Percentiles rank a stretch among this genome's conserved stretches.
Conservation (phyloP, 2,329 filamentous ascomycete species). For the Gnomoniopsis smithogilvyi region DNA sequence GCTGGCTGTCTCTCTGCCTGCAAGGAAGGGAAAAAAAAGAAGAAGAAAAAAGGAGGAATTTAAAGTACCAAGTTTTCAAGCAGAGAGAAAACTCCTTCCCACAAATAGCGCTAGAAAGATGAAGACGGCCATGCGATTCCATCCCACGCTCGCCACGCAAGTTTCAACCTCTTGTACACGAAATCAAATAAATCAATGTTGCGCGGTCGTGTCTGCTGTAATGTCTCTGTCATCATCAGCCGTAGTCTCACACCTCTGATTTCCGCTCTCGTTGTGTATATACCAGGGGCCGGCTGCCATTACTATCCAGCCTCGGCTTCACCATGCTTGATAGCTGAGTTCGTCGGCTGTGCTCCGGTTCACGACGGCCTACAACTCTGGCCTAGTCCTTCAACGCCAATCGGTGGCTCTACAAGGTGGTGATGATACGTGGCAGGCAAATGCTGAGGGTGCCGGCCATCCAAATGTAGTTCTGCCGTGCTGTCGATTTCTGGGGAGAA, state of each 20-base stretch:
- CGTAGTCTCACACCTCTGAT: background rate
- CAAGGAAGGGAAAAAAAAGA: conserved; percentile 4
- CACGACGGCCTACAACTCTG: background rate
- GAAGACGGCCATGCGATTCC: background rate
- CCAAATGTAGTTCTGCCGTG: background rate
- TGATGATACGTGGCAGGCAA: background rate
- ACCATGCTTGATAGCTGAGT: background rate
- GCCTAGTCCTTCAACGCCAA: background rate
- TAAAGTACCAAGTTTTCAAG: background rate
- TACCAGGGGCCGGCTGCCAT: background rate
- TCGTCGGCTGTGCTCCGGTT: background rate
- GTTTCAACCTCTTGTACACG: background rate
- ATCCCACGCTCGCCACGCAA: background rate
- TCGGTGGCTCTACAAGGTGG: background rate
- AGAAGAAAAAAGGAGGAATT: background rate
- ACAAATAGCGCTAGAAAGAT: background rate
- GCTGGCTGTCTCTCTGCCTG: background rate
- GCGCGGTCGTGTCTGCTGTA: background rate
- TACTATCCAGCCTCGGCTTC: background rate
- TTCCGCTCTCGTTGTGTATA: background rate
- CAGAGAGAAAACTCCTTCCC: conserved; percentile 3
- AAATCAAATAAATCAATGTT: background rate
- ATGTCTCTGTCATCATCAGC: background rate
- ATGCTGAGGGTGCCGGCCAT: background rate
- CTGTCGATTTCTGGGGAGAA: background rate